Evolutionary conservation across 805 yeast genomes (phyloP), one percentile per base, ranked within the genome.

Genomic region (Tetrapisispora fleetii): DNA sequence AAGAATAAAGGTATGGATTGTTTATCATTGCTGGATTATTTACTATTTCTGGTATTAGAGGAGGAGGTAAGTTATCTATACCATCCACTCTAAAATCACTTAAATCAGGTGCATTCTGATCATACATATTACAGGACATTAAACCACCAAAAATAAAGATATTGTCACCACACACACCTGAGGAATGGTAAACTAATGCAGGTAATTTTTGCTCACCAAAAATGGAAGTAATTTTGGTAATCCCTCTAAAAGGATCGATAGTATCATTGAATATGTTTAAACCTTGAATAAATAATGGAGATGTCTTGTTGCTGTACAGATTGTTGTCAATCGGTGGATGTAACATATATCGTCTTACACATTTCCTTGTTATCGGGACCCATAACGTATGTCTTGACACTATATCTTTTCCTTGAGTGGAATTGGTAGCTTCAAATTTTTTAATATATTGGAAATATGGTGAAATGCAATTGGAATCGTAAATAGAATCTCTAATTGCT

Each of bases 121-220:
- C 58, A 28, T 54, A 58, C 17, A 55, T 50, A 40, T 57, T 51
- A 32, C 56, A 59, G 19, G 65, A 63, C 45, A 58, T 54, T 35
- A 74, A 54, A 0, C 83, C 83, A 24, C 83, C 83, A 24, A 70
- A 52, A 0, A 70, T 52, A 48, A 64, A 73, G 3, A 73, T 61
- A n/a, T 62, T 63, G 18, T 66, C 70, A 21, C 65, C 60, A 46
- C 71, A 48, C 11, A 67, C 69, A n/a, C 69, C 67, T 0, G 75
- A 50, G 4, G 74, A 60, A 51, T 78, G 79, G 53, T 74, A 73
- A 0, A 67, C 57, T 18, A 76, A 53, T 0, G 75, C 62, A 4
- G 79, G 77, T 1, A 73, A 46, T n/a, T 68, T 67, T 6, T 52
- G 57, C 30, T 63, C 67, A 1, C 77, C 70, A 45, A 76, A 62